Evolutionary conservation across 2,329 filamentous ascomycete genomes (phyloP).

Genomic region (Fusarium nygamai): DNA sequence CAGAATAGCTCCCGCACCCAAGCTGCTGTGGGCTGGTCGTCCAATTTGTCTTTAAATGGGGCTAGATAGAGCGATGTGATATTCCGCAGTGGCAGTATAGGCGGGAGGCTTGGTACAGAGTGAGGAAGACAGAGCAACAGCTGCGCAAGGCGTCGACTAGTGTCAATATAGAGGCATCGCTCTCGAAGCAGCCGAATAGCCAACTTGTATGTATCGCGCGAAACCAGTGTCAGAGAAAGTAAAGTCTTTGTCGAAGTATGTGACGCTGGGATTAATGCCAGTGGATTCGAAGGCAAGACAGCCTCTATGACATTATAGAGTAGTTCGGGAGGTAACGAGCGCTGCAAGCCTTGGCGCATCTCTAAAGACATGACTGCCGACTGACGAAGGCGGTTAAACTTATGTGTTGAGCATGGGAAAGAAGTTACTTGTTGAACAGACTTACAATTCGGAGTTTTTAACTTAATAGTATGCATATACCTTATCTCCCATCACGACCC

Average conservation of each 20-base stretch:
- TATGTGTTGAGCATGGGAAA: constrained; percentile 1
- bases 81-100: constrained; percentile 44
- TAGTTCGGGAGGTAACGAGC: constrained; percentile 48
- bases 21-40: constrained; percentile 52
- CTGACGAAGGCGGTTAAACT: neutral
- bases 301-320: constrained; percentile 50
- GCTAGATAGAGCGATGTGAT: constrained; percentile 55
- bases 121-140: constrained; percentile 50
- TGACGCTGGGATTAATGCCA: constrained; percentile 48
- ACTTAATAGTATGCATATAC: neutral
- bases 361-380: constrained; percentile 16
- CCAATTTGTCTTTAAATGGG: constrained; percentile 50
- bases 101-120: constrained; percentile 44
- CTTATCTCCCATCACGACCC: constrained; percentile 15
- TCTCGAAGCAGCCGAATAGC: constrained; percentile 56
- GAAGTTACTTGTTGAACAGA: neutral
- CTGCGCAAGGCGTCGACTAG: constrained; percentile 47
- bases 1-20: constrained; percentile 56
- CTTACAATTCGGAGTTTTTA: neutral
- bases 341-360: constrained; percentile 1
- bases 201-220: constrained; percentile 52
- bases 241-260: constrained; percentile 56
- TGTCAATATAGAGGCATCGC: constrained; percentile 58
- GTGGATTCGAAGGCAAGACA: constrained; percentile 47
- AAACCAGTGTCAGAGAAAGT: constrained; percentile 55